Conservation (phyloP, 208 protist genomes). For the Vickermania ingenoplastis region DNA sequence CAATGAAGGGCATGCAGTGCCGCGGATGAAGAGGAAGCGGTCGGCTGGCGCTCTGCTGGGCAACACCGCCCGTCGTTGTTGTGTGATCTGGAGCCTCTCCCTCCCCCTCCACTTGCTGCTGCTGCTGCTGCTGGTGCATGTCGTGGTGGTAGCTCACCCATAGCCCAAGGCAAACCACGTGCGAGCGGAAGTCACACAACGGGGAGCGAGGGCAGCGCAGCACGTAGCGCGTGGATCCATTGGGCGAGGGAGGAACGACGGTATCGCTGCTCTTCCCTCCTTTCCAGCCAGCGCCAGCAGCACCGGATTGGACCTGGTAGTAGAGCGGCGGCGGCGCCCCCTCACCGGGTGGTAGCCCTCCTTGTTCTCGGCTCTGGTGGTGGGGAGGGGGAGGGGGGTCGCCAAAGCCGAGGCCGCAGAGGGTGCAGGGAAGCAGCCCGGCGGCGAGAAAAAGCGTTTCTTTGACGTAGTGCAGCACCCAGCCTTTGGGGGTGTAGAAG, state of each 20-base stretch:
- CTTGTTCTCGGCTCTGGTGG: background rate
- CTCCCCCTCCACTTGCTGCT: background rate
- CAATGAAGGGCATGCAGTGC: background rate
- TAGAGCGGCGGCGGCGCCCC: background rate
- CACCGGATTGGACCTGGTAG: background rate
- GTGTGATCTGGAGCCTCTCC: background rate
- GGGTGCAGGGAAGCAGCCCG: constrained; percentile 45
- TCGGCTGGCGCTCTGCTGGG: too few relatives aligned
- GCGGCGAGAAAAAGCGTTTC: constrained; percentile 26
- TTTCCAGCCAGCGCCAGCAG: background rate
- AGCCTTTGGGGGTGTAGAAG: constrained; percentile 18
- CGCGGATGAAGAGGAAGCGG: background rate
- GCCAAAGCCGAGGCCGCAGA: constrained; percentile 60
- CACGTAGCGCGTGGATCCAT: constrained; percentile 19
- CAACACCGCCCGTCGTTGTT: background rate
- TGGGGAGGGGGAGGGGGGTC: background rate
- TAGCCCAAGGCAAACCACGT: constrained; percentile 67
- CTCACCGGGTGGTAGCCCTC: background rate
- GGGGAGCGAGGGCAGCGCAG: constrained; percentile 54
- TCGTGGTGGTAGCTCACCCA: constrained; percentile 36
- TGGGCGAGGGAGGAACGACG: background rate
- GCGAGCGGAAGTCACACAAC: constrained; percentile 47
- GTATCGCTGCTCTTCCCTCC: too few relatives aligned
- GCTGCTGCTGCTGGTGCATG: background rate
- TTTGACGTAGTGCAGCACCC: constrained; percentile 28